Conservation (phyloP, 768 basidiomycete species). For the Mycena indigotica region DNA sequence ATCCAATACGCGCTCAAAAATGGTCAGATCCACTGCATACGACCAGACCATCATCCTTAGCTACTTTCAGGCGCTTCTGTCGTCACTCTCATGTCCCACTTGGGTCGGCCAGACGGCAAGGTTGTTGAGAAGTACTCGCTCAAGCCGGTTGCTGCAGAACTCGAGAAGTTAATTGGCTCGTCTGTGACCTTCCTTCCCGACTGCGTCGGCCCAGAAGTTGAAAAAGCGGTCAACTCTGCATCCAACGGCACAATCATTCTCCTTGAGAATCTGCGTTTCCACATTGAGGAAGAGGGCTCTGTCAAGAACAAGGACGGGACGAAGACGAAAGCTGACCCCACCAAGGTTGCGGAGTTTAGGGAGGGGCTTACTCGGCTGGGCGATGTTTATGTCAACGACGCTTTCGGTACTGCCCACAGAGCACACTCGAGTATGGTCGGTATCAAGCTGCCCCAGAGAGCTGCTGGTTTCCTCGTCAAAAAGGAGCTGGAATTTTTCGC, state of each 20-base stretch:
- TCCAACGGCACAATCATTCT: constrained; percentile 75
- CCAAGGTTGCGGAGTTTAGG: constrained; percentile 80
- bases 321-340: constrained; percentile 91
- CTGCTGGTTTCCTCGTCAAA: constrained; percentile 95
- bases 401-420: constrained; percentile 97
- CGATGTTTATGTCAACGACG: constrained; percentile 97
- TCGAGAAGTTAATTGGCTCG: constrained; percentile 71
- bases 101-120: constrained; percentile 95
- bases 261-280: constrained; percentile 97
- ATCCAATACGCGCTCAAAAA: constrained; percentile 90
- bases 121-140: constrained; percentile 88
- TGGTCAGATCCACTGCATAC: constrained; percentile 43
- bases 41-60: constrained; percentile 15
- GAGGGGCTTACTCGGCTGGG: constrained; percentile 88
- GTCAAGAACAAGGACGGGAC: constrained; percentile 91
- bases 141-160: constrained; percentile 79
- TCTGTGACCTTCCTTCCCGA: constrained; percentile 82
- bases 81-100: constrained; percentile 95
- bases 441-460: constrained; percentile 86
- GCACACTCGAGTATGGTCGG: constrained; percentile 99
- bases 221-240: constrained; percentile 72
- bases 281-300: constrained; percentile 97
- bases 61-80: constrained; percentile 64
- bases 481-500: constrained; percentile 99
- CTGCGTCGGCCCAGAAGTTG: constrained; percentile 84